A percentile compares a stretch with the other conserved stretches of the same genome.
These are phyloP conservation scores for Yarrowia keelungensis DNA, from an alignment of 805 yeast genomes.

Conservation along the genomic window DNA sequence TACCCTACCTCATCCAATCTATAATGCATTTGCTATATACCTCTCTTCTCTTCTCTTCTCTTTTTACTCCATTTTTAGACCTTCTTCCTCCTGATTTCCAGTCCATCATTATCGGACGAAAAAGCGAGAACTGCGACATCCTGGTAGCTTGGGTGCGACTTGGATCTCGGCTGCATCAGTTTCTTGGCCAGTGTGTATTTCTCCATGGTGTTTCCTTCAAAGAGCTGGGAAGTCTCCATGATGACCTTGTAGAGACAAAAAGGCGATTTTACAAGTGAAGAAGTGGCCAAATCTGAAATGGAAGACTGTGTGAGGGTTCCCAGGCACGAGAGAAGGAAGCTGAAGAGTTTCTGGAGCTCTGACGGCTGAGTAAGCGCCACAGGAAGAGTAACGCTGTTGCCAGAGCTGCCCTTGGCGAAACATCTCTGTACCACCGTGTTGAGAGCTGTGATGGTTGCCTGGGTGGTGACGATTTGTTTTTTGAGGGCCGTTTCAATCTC, in stretches of 20 bases:
- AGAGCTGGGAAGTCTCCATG: conserved; percentile 46
- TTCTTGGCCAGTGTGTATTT: conserved; percentile 48
- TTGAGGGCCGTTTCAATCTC: conserved; percentile 1
- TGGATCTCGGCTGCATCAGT: conserved; percentile 45
- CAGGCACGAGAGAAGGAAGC: conserved; percentile 9
- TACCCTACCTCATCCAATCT: no score
- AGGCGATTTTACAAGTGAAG: conserved; percentile 45
- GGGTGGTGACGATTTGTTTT: conserved; percentile 1
- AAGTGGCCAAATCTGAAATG: conserved; percentile 21
- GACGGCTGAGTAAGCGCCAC: neutral
- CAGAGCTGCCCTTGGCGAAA: neutral
- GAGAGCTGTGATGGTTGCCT: conserved; percentile 12
- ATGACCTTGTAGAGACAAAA: conserved; percentile 47
- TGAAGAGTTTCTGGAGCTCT: neutral
- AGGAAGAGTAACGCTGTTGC: neutral
- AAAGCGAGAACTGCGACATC: conserved; percentile 51
- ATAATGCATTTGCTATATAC: no score
- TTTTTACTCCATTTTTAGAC: neutral
- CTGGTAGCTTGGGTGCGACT: conserved; percentile 42
- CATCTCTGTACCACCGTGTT: conserved; percentile 6
- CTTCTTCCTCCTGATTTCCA: conserved; percentile 42
- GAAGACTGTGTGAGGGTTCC: conserved; percentile 16
- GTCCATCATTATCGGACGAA: conserved; percentile 50
- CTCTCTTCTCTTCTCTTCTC: no score
- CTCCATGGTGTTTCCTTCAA: conserved; percentile 47